Evolutionary conservation across 805 yeast genomes (phyloP).

Genomic region (Monosporozyma siamensis): DNA sequence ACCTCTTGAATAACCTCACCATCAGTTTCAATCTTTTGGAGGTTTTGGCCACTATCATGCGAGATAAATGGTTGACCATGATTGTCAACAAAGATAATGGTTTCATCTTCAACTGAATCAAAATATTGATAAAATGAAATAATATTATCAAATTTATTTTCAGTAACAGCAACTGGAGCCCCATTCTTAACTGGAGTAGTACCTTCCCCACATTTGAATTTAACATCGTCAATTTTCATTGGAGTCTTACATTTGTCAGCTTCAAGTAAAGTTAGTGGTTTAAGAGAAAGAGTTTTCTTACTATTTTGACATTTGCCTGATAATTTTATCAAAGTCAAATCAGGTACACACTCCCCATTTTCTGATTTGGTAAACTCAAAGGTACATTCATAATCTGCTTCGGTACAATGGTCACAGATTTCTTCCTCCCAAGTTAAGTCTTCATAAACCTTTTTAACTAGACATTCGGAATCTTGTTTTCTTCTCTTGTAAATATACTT

Average conservation of each 20-base stretch:
- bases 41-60: conserved; percentile 53
- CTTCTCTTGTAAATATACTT: conserved; percentile 55
- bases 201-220: conserved; percentile 20
- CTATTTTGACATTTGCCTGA: conserved; percentile 16
- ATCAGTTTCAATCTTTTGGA: conserved; percentile 33
- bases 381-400: conserved; percentile 63
- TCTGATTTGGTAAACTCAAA: conserved; percentile 36
- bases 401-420: conserved; percentile 51
- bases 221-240: conserved; percentile 21
- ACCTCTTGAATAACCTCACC: conserved; percentile 42
- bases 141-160: conserved; percentile 41
- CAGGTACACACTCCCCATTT: conserved; percentile 42
- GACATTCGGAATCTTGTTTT: conserved; percentile 54
- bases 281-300: conserved; percentile 8
- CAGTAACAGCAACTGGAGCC: conserved; percentile 31
- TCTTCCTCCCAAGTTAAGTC: conserved; percentile 38
- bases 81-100: conserved; percentile 51
- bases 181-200: conserved; percentile 11
- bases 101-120: conserved; percentile 44
- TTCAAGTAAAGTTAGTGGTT: conserved; percentile 13
- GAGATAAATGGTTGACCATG: conserved; percentile 51
- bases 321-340: conserved; percentile 12
- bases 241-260: conserved; percentile 19
- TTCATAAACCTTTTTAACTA: conserved; percentile 29
- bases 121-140: conserved; percentile 45